phyloP scores from a whole-genome alignment of 805 yeast genomes.

The Candida tammaniensis region DNA sequence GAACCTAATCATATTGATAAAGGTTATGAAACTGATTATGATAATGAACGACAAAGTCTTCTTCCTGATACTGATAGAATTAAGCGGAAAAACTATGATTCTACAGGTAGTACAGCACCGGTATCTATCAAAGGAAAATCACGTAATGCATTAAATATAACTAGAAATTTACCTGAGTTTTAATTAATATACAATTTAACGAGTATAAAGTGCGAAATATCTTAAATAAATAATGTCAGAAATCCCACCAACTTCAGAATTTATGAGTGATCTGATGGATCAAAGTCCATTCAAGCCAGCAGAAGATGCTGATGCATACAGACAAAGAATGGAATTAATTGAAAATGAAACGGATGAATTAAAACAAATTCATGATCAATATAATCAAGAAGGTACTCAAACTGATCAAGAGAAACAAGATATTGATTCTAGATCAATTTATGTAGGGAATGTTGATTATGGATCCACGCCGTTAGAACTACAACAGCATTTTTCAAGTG shows the following conservation, averaged over 20 bases:
- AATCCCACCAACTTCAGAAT: background rate
- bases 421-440: conserved; percentile 73
- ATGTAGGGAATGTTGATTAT: conserved; percentile 84
- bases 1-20: conserved; percentile 21
- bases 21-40: conserved; percentile 45
- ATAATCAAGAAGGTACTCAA: background rate
- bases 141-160: conserved; percentile 18
- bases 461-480: conserved; percentile 75
- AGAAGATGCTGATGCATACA: conserved; percentile 1
- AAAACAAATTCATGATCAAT: conserved; percentile 2
- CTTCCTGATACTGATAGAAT: conserved; percentile 21
- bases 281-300: background rate
- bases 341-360: conserved; percentile 63
- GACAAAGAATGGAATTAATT: conserved; percentile 45
- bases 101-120: conserved; percentile 7
- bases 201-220: background rate
- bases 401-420: conserved; percentile 45
- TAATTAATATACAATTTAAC: background rate
- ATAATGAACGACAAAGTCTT: conserved; percentile 33
- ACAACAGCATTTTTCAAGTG: conserved; percentile 65
- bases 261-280: background rate
- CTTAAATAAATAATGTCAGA: background rate
- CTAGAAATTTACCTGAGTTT: conserved; percentile 16
- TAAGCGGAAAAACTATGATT: conserved; percentile 21
- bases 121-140: conserved; percentile 6